Base-by-base conservation (phyloP, 192 early-diverging fungal genomes). In the Coemansia sp. region DNA sequence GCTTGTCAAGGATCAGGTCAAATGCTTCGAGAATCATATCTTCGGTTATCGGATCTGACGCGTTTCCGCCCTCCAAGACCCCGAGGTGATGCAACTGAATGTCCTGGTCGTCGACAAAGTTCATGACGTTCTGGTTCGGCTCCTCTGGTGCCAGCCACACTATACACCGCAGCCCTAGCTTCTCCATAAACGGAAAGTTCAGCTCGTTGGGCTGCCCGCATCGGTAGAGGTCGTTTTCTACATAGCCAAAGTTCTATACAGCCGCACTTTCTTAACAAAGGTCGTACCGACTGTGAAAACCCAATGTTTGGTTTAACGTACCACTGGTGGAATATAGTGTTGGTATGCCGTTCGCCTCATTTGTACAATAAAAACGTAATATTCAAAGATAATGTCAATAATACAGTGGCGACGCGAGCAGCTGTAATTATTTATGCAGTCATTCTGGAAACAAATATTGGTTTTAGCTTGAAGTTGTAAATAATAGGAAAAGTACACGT, bases 91-190 rank as follows among this genome's bases (percentile, higher is more conserved):
- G 88, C 51, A 97, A 79, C 56, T 91, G 80, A 48, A 97, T 94
- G 46, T 99, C 96, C 75, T 99, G 97, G 83, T 99, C 97, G 67
- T 99, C 95, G 49, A 99, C 88, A 78, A 99, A 99, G 81, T 98
- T 91, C 46, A 95, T 83, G 61, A 97, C 94, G 47, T 91, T 84
- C 69, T 94, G 94, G 63, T 94, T 94, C 3, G 96, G 96, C 62
- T 96, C 95, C 84, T 98, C 95, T 10, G 94, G 94, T 10, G 96
- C 97, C 23, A 99, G 87, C 87, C 91, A 99, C 0, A 96, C 86
- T 28, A 99, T 91, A 9, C 94, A 95, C 50, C 91, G 91, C 58
- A 99, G 84, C 5, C 90, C 94, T 3, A 99, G 88, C 68, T 93
- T 95, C 68, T 98, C 97, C 59, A 99, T 85, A 68, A 98, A 97